Evolutionary conservation across 805 yeast genomes (phyloP).

Genomic region (Yarrowia porcina): DNA sequence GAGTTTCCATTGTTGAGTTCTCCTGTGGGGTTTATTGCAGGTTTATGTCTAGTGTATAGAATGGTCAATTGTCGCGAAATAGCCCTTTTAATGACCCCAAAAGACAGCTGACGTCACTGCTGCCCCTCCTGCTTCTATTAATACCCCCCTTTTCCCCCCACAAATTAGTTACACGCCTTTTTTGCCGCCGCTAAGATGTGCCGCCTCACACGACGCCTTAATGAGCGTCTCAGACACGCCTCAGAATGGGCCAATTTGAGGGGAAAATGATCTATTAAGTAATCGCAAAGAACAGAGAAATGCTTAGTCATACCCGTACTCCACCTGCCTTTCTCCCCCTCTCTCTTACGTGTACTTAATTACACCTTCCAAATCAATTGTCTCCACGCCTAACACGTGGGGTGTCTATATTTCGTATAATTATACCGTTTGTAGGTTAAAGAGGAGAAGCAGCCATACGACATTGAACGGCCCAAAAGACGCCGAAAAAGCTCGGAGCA

Average conservation of each 20-base stretch:
- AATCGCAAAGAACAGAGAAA: no score
- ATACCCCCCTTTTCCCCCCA: neutral
- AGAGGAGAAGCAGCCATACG: no score
- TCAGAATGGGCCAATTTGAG: neutral
- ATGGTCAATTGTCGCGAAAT: neutral
- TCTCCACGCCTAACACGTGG: neutral
- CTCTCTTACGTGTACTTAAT: neutral
- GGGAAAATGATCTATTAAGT: neutral
- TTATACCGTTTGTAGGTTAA: neutral
- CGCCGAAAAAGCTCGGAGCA: no score
- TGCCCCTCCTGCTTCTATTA: neutral
- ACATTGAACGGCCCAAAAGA: neutral
- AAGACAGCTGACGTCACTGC: neutral
- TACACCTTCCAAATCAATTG: neutral
- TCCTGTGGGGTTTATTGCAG: neutral
- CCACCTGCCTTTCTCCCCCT: no score
- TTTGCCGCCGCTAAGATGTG: neutral
- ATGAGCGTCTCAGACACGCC: neutral
- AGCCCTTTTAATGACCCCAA: neutral
- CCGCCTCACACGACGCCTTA: neutral
- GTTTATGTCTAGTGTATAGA: neutral
- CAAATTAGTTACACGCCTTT: neutral
- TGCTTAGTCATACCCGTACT: no score
- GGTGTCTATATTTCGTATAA: conserved; percentile 5
- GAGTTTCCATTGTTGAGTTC: neutral